Conservation (phyloP, 2,329 filamentous ascomycete genomes). For the Aspergillus oerlinghausenensis region DNA sequence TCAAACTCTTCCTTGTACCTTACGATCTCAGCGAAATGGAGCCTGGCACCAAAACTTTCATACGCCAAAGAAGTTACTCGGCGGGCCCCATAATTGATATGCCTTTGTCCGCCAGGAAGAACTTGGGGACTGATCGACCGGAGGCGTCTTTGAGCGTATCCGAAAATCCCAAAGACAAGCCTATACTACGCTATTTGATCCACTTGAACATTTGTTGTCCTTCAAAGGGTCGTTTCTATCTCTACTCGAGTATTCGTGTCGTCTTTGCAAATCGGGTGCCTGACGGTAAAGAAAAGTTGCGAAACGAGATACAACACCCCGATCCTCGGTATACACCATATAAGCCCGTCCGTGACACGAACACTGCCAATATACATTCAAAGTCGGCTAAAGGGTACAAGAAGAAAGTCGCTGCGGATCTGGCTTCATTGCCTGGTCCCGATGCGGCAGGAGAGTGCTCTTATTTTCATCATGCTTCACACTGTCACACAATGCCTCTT, state of each 20-base stretch:
- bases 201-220: slow-evolving; percentile 92
- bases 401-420: slow-evolving; percentile 54
- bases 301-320: slow-evolving; percentile 83
- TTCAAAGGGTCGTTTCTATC: slow-evolving; percentile 74
- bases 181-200: slow-evolving; percentile 80
- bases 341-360: slow-evolving; percentile 57
- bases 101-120: slow-evolving; percentile 43
- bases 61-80: slow-evolving; percentile 90
- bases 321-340: slow-evolving; percentile 84
- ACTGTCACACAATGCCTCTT: not conserved
- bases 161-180: slow-evolving; percentile 46
- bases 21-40: slow-evolving; percentile 94
- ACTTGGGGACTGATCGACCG: slow-evolving; percentile 48
- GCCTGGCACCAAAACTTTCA: slow-evolving; percentile 89
- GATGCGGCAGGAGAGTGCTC: not conserved
- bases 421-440: slow-evolving; percentile 16
- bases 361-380: slow-evolving; percentile 39
- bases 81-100: slow-evolving; percentile 78
- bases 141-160: slow-evolving; percentile 49
- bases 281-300: slow-evolving; percentile 86
- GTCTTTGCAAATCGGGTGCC: slow-evolving; percentile 96
- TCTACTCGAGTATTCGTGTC: slow-evolving; percentile 88
- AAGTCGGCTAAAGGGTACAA: slow-evolving; percentile 56
- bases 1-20: slow-evolving; percentile 90
- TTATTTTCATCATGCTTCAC: slow-evolving; percentile 10